phyloP scores from a whole-genome alignment of 257 asterid genomes.

The Plantago ovata region DNA sequence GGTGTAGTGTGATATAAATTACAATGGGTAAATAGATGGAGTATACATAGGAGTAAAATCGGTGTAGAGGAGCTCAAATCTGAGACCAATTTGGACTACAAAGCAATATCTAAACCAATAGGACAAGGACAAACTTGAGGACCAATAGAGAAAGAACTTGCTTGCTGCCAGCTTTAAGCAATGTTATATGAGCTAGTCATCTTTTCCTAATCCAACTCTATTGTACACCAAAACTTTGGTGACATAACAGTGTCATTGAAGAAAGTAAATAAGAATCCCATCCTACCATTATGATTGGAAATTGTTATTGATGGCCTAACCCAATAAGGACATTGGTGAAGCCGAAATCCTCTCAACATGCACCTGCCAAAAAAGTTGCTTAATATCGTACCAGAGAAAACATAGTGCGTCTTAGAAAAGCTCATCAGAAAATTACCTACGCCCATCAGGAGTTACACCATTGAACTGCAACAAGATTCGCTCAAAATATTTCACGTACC shows the following conservation, averaged over 20 bases:
- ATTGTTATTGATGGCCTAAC: conserved; percentile 93
- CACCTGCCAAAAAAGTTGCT: conserved; percentile 49
- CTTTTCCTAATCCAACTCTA: too few species aligned
- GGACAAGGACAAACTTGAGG: too few species aligned
- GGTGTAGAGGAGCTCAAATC: too few species aligned
- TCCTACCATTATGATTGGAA: conserved; percentile 79
- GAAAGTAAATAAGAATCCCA: conserved; percentile 14
- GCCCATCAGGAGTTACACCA: conserved; percentile 90
- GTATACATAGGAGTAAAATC: too few species aligned
- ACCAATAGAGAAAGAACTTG: too few species aligned
- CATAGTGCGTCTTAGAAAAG: conserved; percentile 28
- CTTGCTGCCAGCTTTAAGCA: too few species aligned
- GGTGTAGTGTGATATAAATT: too few species aligned
- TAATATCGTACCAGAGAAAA: conserved; percentile 25
- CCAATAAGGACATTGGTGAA: conserved; percentile 91
- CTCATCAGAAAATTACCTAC: conserved; percentile 77
- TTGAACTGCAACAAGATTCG: conserved; percentile 52
- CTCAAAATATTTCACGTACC: conserved; percentile 92
- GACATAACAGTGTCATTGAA: conserved; percentile 12
- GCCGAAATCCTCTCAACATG: conserved; percentile 96
- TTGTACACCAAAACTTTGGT: conserved; percentile 11
- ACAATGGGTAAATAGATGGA: too few species aligned
- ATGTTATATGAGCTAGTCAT: too few species aligned
- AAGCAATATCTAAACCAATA: too few species aligned
- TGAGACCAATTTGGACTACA: too few species aligned